phyloP scores from a whole-genome alignment of 2,329 filamentous ascomycete species.

The Ophiosphaerella korrae region DNA sequence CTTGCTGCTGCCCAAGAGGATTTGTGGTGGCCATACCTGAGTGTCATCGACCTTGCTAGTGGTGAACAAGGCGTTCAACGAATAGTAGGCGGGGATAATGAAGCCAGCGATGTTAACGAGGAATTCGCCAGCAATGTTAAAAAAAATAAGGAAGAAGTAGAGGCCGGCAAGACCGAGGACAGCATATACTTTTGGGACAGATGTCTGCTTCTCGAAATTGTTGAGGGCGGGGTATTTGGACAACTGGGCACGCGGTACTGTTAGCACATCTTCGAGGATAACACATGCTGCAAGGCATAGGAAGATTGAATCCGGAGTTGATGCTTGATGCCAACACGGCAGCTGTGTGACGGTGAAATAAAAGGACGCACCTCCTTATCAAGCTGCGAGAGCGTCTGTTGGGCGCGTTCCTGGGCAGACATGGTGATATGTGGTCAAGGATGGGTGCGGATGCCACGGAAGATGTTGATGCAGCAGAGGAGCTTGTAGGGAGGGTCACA shows the following conservation, averaged over 20 bases:
- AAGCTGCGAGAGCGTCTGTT: constrained; percentile 77
- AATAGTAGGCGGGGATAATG: constrained; percentile 83
- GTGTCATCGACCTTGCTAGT: constrained; percentile 76
- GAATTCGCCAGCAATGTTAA: constrained; percentile 89
- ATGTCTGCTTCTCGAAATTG: constrained; percentile 85
- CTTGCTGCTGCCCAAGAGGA: constrained; percentile 9
- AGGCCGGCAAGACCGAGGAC: constrained; percentile 75
- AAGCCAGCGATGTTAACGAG: constrained; percentile 87
- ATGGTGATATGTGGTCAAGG: constrained; percentile 54
- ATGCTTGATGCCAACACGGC: not conserved
- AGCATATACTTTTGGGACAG: constrained; percentile 83
- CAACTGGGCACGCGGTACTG: constrained; percentile 60
- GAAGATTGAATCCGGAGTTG: not conserved
- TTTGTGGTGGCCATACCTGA: constrained; percentile 63
- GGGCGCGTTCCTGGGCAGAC: constrained; percentile 77
- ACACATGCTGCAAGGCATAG: not conserved
- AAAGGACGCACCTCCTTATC: constrained; percentile 74
- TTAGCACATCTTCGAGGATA: constrained; percentile 22
- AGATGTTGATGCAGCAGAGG: constrained; percentile 1
- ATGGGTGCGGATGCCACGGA: constrained; percentile 4
- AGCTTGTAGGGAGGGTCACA: constrained; percentile 3
- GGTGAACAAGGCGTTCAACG: constrained; percentile 76
- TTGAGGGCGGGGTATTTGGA: constrained; percentile 83
- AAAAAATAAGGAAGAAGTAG: constrained; percentile 91
- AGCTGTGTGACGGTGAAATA: constrained; percentile 4